Conservation (phyloP, 2,329 filamentous ascomycete genomes). For the Monosporascus sp. region DNA sequence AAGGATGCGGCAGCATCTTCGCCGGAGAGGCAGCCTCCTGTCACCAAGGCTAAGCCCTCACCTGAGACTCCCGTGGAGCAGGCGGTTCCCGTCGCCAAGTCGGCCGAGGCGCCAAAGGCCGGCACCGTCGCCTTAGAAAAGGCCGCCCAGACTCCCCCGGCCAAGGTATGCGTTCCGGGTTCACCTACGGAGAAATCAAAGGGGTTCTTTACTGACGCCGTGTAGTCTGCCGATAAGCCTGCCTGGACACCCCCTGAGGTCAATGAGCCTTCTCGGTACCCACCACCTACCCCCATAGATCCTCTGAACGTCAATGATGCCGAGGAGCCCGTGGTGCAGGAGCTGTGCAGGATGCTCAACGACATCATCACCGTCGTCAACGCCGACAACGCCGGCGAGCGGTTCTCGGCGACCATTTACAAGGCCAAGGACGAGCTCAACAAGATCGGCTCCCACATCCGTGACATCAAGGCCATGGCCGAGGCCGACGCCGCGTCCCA, state of each 20-base stretch:
- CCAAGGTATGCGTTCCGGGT: background rate
- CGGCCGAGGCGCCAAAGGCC: constrained; percentile 25
- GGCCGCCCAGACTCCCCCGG: background rate
- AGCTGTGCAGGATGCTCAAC: constrained; percentile 92
- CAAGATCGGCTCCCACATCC: constrained; percentile 75
- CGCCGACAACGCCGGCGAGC: constrained; percentile 71
- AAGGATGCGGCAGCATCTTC: constrained; percentile 24
- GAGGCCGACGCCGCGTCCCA: constrained; percentile 69
- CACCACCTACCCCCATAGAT: constrained; percentile 67
- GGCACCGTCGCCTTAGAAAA: constrained; percentile 2
- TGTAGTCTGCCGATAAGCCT: constrained; percentile 18
- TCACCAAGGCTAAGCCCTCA: constrained; percentile 12
- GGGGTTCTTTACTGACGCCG: background rate
- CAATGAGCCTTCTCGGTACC: constrained; percentile 59
- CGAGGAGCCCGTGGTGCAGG: constrained; percentile 82
- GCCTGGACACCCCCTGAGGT: constrained; percentile 55
- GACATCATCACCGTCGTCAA: constrained; percentile 93
- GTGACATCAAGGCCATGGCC: constrained; percentile 63
- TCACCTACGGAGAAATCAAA: no score
- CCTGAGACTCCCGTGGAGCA: constrained; percentile 19
- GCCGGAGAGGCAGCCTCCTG: constrained; percentile 19
- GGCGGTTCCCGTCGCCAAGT: constrained; percentile 25
- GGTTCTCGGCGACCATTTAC: constrained; percentile 71
- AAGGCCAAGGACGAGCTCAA: constrained; percentile 82
- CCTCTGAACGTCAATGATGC: constrained; percentile 70